Percentiles rank a stretch among this genome's conserved stretches.
Evolutionary conservation across 2,329 filamentous ascomycete species (phyloP).

Genomic region (Calonectria honghensis): DNA sequence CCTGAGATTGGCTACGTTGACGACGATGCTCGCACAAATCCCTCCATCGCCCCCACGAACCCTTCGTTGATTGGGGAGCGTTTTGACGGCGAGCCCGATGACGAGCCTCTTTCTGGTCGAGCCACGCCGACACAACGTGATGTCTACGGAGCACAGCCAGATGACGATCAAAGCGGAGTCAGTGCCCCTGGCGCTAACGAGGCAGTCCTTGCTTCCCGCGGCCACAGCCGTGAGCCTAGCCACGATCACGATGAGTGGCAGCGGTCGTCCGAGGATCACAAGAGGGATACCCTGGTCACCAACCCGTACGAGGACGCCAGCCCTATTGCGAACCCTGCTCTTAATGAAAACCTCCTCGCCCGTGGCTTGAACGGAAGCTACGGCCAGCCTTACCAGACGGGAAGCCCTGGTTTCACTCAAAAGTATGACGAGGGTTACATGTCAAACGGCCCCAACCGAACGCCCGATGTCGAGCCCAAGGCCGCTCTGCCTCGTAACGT

Average conservation of each 20-base stretch:
- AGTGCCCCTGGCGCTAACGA: conserved; percentile 70
- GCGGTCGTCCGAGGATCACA: conserved; percentile 76
- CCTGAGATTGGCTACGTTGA: conserved; percentile 83
- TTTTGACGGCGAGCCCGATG: conserved; percentile 77
- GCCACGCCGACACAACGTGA: conserved; percentile 68
- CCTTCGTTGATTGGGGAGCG: conserved; percentile 80
- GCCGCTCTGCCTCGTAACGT: conserved; percentile 73
- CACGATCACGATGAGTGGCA: conserved; percentile 80
- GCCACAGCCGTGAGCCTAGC: conserved; percentile 72
- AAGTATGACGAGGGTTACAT: conserved; percentile 93
- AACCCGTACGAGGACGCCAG: conserved; percentile 81
- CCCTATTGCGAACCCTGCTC: conserved; percentile 74
- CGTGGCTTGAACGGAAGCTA: conserved; percentile 64
- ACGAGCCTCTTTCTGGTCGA: conserved; percentile 74
- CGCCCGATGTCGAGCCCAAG: conserved; percentile 71
- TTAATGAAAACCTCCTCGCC: conserved; percentile 70
- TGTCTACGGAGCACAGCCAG: conserved; percentile 52
- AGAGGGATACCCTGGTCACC: conserved; percentile 79
- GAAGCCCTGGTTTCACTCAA: conserved; percentile 75
- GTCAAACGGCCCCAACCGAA: conserved; percentile 79
- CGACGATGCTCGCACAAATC: conserved; percentile 87
- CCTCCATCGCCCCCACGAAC: conserved; percentile 69
- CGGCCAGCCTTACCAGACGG: conserved; percentile 68
- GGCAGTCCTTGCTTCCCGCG: conserved; percentile 62
- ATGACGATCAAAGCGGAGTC: conserved; percentile 58